phyloP scores from a whole-genome alignment of 2,329 filamentous ascomycete genomes.

The Aspergillus tamarii region DNA sequence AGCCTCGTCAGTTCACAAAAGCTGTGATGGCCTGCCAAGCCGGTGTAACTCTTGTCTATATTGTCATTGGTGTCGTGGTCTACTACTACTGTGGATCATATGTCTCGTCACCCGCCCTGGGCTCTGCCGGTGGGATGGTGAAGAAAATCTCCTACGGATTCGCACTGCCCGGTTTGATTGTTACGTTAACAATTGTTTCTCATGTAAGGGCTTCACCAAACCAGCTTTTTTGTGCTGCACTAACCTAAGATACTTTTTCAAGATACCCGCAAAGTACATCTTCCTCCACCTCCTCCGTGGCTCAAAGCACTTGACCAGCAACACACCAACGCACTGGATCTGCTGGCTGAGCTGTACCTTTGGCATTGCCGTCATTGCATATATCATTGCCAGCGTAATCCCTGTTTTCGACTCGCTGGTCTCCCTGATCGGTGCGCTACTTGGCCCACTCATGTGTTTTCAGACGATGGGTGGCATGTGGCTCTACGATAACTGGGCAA shows the following conservation, averaged over 20 bases:
- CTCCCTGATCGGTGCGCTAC: conserved; percentile 30
- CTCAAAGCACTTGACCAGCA: conserved; percentile 25
- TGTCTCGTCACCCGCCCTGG: conserved; percentile 50
- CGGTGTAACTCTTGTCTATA: conserved; percentile 35
- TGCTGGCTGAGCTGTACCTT: conserved; percentile 30
- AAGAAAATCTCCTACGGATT: conserved; percentile 49
- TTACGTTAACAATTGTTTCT: conserved; percentile 21
- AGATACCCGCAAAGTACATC: conserved; percentile 21
- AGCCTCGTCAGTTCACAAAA: conserved; percentile 33
- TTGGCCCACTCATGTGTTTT: conserved; percentile 25
- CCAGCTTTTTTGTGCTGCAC: not conserved
- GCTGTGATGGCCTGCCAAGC: conserved; percentile 35
- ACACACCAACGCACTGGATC: conserved; percentile 27
- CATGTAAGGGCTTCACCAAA: conserved; percentile 13
- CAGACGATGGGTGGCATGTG: conserved; percentile 26
- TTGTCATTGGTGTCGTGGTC: conserved; percentile 40
- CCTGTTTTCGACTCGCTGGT: conserved; percentile 30
- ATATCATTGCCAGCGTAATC: conserved; percentile 32
- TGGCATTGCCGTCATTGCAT: conserved; percentile 23
- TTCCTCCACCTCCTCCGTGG: conserved; percentile 28
- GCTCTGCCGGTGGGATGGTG: conserved; percentile 44
- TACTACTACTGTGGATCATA: conserved; percentile 50
- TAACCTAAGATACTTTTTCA: not conserved
- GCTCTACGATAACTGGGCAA: conserved; percentile 47
- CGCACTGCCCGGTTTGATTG: conserved; percentile 32